Percentiles rank a stretch among this genome's conserved stretches.
Evolutionary conservation across 2,329 filamentous ascomycete species (phyloP).

Genomic region (Alternaria angustiovoidea): DNA sequence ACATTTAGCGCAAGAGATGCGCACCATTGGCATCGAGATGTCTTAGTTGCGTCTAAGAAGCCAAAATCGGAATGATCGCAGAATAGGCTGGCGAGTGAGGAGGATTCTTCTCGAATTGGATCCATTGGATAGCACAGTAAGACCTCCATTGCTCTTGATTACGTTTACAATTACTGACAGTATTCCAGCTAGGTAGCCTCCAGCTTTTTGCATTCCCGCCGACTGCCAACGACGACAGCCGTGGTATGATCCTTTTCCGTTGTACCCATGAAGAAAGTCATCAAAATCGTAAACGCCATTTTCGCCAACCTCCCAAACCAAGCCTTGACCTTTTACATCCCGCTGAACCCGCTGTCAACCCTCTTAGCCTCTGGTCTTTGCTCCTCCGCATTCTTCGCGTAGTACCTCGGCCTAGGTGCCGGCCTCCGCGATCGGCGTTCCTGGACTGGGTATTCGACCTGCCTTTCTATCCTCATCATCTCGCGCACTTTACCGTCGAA

Average conservation of each 20-base stretch:
- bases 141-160: background rate
- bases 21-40: background rate
- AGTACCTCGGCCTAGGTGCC: slow-evolving; percentile 21
- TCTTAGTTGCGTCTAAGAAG: background rate
- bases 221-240: background rate
- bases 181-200: background rate
- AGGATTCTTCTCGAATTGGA: background rate
- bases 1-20: background rate
- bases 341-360: background rate
- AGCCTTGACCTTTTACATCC: background rate
- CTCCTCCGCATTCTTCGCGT: slow-evolving; percentile 11
- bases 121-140: background rate
- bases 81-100: background rate
- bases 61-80: background rate
- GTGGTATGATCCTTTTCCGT: background rate
- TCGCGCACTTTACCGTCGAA: slow-evolving; percentile 40
- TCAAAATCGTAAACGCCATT: slow-evolving; percentile 2
- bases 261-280: slow-evolving; percentile 1
- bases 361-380: slow-evolving; percentile 2
- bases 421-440: slow-evolving; percentile 3
- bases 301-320: background rate
- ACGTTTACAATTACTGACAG: background rate
- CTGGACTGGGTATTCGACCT: slow-evolving; percentile 13
- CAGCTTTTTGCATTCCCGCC: background rate
- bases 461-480: slow-evolving; percentile 32